Base-by-base conservation (phyloP, 495 filamentous ascomycete species). In the Tuber umbilicatum region DNA sequence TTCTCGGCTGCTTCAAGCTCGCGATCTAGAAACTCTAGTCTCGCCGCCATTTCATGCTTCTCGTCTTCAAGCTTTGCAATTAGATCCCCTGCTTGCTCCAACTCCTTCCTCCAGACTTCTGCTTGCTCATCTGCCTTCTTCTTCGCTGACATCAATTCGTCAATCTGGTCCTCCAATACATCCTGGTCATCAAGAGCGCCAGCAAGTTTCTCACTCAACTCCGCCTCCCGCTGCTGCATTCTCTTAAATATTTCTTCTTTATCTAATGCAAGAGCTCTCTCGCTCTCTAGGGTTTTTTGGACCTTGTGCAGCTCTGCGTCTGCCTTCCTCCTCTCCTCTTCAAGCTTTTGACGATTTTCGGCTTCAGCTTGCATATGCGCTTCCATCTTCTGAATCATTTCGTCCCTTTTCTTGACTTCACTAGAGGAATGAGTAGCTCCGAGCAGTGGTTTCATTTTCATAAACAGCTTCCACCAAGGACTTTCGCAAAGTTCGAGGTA, bases 201-300 rank as follows among this genome's bases (percentile, higher is more conserved):
- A 19, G 93, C 88, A 35, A 99, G 86, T 84, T 98, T 97, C 80
- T 99, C 96, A 27, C 88, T 90, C 0, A 99, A 86, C 80, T 97
- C 94, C 5, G 90, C 89, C 82, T 98, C 95, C 38, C 94, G 90
- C 47, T 91, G 82, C 81, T 97, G 94, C n/a, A 97, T 86, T 27
- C 96, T 88, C 82, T 94, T 95, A 85, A 97, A 97, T 50, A 99
- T 98, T 76, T 98, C 95, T 78, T 99, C 96, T 81, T 98, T 99
- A 83, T 99, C 96, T 12, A 99, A 86, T 0, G 96, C 96, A 41
- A 99, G 85, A 35, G 94, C 92, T 72, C 96, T 89, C 84, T 99
- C 96, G 75, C 94, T 97, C 84, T 99, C 96, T 16, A 99, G 85
- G 1, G 91, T 96, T 75, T 97, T 91, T 79, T 97, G 93, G 43